These are phyloP conservation scores for Colletotrichum echinochloae DNA, from an alignment of 2,329 filamentous ascomycete genomes.

Conservation along the genomic window DNA sequence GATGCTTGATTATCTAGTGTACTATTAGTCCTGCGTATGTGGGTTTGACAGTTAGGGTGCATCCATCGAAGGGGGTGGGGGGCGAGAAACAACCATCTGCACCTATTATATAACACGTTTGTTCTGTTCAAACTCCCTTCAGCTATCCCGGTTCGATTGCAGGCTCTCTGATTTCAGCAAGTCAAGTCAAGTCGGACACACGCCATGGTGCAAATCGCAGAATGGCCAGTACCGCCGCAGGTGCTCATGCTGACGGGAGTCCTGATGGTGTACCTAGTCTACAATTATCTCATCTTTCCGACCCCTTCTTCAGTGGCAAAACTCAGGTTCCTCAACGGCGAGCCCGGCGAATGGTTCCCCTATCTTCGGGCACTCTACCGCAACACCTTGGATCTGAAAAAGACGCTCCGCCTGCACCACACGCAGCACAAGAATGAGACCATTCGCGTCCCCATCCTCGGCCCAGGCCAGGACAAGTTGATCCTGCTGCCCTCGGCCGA, in stretches of 20 bases:
- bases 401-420: conserved; percentile 22
- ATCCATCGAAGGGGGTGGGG: neutral
- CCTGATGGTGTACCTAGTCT: neutral
- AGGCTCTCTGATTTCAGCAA: no score
- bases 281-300: neutral
- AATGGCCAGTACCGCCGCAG: neutral
- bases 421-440: conserved; percentile 18
- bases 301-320: neutral
- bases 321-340: conserved; percentile 12
- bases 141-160: no score
- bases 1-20: no score
- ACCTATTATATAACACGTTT: neutral
- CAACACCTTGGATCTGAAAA: conserved; percentile 21
- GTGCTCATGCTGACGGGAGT: neutral
- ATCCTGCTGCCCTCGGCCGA: conserved; percentile 12
- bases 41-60: no score
- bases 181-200: neutral
- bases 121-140: neutral
- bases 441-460: conserved; percentile 16
- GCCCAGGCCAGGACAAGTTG: conserved; percentile 16
- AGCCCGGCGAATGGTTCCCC: conserved; percentile 18
- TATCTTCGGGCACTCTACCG: conserved; percentile 22
- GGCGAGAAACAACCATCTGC: no score
- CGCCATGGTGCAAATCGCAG: neutral
- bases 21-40: neutral